These are phyloP conservation scores for Hymenoscyphus scutula DNA, from an alignment of 2,329 filamentous ascomycete genomes.

Conservation along the genomic window DNA sequence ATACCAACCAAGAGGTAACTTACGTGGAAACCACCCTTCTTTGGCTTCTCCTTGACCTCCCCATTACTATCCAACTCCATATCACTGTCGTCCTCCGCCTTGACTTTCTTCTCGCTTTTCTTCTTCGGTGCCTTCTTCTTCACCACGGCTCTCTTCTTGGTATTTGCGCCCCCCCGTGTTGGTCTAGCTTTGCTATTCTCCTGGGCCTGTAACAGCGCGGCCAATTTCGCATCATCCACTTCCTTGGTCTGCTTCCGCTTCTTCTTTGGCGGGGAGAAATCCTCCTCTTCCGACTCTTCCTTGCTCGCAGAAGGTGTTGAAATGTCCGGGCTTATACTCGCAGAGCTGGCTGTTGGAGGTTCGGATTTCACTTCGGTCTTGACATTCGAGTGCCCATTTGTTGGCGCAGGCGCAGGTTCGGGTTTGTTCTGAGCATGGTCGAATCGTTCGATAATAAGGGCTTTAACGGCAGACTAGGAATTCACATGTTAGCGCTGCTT, in stretches of 20 bases:
- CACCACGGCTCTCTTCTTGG: constrained; percentile 52
- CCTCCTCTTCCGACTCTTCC: constrained; percentile 31
- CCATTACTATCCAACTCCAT: constrained; percentile 59
- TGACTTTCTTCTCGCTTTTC: constrained; percentile 73
- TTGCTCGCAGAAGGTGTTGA: constrained; percentile 9
- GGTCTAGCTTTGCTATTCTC: constrained; percentile 72
- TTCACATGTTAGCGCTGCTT: constrained; percentile 12
- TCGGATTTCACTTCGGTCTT: constrained; percentile 22
- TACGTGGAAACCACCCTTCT: constrained; percentile 88
- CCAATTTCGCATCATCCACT: constrained; percentile 80
- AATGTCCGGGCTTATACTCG: constrained; percentile 6
- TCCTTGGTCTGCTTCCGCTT: constrained; percentile 57
- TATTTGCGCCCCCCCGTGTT: constrained; percentile 67
- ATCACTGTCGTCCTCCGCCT: constrained; percentile 77
- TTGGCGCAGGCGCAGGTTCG: constrained; percentile 14
- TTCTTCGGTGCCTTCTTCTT: constrained; percentile 60
- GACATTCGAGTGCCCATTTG: constrained; percentile 21
- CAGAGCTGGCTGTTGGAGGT: constrained; percentile 7
- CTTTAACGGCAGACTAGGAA: constrained; percentile 48
- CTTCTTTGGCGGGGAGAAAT: constrained; percentile 45
- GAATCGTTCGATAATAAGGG: constrained; percentile 55
- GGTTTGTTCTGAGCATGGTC: constrained; percentile 41
- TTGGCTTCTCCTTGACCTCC: constrained; percentile 58
- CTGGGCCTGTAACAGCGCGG: constrained; percentile 86
- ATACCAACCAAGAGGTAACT: constrained; percentile 35